phyloP scores from a whole-genome alignment of 108 stramenopile genomes.

The Chaetoceros muelleri region DNA sequence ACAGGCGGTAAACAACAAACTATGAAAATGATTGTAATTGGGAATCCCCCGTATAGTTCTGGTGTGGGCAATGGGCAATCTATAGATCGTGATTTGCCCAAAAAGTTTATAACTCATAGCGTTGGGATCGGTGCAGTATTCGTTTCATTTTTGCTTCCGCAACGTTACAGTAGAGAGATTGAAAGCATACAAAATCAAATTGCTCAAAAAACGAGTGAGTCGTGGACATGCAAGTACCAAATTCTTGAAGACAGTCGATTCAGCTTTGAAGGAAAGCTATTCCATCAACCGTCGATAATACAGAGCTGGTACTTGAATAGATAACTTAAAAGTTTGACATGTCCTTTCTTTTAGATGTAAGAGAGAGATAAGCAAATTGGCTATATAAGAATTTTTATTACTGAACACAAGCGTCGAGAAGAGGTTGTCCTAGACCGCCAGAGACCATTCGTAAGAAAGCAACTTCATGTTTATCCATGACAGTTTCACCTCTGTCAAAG shows the following conservation, averaged over 20 bases:
- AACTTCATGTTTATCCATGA: slow-evolving; percentile 66
- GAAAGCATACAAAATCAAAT: not conserved
- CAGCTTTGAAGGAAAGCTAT: not conserved
- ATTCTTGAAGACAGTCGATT: not conserved
- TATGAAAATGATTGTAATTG: not conserved
- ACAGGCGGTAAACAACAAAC: not conserved
- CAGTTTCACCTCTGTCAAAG: slow-evolving; percentile 70
- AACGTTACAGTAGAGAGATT: not conserved
- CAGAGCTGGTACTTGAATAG: not conserved
- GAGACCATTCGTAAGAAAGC: slow-evolving; percentile 73
- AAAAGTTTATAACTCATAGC: not conserved
- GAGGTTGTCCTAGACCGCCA: slow-evolving; percentile 49
- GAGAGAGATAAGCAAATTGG: no score
- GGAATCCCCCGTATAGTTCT: not conserved
- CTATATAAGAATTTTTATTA: slow-evolving; percentile 9
- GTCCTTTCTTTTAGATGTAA: no score
- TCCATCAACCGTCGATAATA: not conserved
- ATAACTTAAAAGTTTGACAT: no score
- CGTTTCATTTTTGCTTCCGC: not conserved
- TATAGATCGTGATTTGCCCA: not conserved
- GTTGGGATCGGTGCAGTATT: not conserved
- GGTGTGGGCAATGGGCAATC: not conserved
- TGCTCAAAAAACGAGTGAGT: not conserved
- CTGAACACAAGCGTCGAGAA: slow-evolving; percentile 54
- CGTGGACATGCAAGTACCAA: not conserved